Conservation (phyloP, 2,329 filamentous ascomycete genomes). For the Calonectria hawksworthii region DNA sequence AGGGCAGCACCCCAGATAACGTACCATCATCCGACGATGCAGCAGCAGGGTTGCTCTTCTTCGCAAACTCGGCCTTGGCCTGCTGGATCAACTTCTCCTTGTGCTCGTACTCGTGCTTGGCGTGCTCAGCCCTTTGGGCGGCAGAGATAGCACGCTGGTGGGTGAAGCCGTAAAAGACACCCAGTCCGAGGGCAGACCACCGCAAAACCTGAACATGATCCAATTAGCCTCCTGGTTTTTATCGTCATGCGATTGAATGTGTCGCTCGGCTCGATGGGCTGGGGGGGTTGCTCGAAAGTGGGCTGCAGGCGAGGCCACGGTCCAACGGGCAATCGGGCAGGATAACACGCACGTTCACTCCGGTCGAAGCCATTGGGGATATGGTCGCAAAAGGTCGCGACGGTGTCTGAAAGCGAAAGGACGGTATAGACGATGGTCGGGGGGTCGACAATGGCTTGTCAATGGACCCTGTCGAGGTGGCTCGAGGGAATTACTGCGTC, state of each 20-base stretch:
- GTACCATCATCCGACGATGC: slow-evolving; percentile 51
- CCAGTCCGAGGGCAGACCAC: slow-evolving; percentile 92
- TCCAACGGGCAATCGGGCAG: slow-evolving; percentile 44
- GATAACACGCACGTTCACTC: slow-evolving; percentile 73
- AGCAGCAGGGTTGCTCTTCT: slow-evolving; percentile 73
- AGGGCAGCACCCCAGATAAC: slow-evolving; percentile 24
- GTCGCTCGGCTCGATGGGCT: slow-evolving; percentile 30
- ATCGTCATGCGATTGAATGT: slow-evolving; percentile 30
- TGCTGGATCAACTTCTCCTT: slow-evolving; percentile 93
- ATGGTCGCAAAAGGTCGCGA: slow-evolving; percentile 59
- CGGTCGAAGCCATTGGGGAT: slow-evolving; percentile 74
- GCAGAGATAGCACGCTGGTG: slow-evolving; percentile 88
- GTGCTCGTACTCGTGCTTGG: slow-evolving; percentile 87
- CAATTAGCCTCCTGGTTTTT: slow-evolving; percentile 46
- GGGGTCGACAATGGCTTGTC: slow-evolving; percentile 57
- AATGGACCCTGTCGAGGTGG: slow-evolving; percentile 60
- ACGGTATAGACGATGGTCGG: slow-evolving; percentile 51
- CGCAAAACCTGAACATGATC: slow-evolving; percentile 82
- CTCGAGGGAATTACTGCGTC: slow-evolving; percentile 57
- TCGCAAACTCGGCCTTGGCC: slow-evolving; percentile 91
- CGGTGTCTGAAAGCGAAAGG: slow-evolving; percentile 53
- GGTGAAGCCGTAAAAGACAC: slow-evolving; percentile 95
- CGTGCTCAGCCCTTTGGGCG: slow-evolving; percentile 77
- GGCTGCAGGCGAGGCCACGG: slow-evolving; percentile 37
- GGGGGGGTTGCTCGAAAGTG: slow-evolving; percentile 23